Evolutionary conservation across 139 green algal genomes (phyloP).

Genomic region (Eudorina sp.): DNA sequence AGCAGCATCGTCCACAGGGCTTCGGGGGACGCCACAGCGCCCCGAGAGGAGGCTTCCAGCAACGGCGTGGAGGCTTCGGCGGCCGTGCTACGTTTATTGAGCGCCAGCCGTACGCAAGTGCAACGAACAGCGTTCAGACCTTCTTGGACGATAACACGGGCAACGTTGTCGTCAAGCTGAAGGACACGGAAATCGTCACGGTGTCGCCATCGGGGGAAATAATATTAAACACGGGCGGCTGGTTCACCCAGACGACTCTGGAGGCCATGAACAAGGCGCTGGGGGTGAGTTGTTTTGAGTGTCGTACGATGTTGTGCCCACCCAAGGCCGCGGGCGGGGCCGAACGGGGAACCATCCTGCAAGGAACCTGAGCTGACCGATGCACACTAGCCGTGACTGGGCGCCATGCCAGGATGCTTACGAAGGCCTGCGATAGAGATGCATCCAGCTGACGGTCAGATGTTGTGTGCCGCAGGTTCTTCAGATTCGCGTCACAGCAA

Average conservation of each 20-base stretch:
- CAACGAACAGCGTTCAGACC: slow-evolving; percentile 11
- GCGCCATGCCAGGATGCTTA: too few relatives aligned
- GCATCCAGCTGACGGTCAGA: too few relatives aligned
- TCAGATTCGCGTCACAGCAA: slow-evolving; percentile 19
- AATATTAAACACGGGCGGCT: background rate
- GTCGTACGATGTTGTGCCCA: background rate
- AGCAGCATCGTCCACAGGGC: background rate
- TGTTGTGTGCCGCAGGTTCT: too few relatives aligned
- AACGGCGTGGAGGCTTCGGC: background rate
- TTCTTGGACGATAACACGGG: slow-evolving; percentile 40
- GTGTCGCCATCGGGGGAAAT: background rate
- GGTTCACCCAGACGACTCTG: slow-evolving; percentile 28
- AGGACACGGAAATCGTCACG: slow-evolving; percentile 10
- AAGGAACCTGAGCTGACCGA: too few relatives aligned
- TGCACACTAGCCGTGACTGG: too few relatives aligned
- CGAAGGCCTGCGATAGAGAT: too few relatives aligned
- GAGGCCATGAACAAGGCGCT: slow-evolving; percentile 33
- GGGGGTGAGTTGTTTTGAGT: background rate
- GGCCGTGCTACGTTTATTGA: background rate
- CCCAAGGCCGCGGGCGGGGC: too few relatives aligned
- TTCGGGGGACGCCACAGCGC: background rate
- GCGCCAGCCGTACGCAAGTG: background rate
- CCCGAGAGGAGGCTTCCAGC: background rate
- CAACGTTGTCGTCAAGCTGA: slow-evolving; percentile 44
- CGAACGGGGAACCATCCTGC: too few relatives aligned